Evolutionary conservation across 805 yeast genomes (phyloP).

Genomic region (Candida tallmaniae): DNA sequence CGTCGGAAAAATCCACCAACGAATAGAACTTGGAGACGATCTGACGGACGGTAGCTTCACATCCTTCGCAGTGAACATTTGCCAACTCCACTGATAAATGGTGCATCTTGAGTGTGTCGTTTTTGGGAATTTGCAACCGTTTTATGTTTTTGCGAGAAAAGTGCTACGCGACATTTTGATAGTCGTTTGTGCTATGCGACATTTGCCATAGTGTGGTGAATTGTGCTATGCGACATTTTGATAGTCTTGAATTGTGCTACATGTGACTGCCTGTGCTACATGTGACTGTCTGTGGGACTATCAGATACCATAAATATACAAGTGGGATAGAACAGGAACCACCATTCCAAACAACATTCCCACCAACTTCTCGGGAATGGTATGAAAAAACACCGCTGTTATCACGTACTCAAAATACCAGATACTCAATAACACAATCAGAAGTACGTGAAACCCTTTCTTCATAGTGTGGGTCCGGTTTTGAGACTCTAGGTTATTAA

Average conservation of each 20-base stretch:
- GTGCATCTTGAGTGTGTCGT: slow-evolving; percentile 15
- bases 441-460: not conserved
- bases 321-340: slow-evolving; percentile 16
- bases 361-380: slow-evolving; percentile 40
- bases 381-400: slow-evolving; percentile 49
- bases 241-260: too few species aligned
- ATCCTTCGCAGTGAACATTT: slow-evolving; percentile 55
- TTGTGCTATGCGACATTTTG: too few species aligned
- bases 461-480: not conserved
- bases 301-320: too few species aligned
- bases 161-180: too few species aligned
- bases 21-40: slow-evolving; percentile 4
- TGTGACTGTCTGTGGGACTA: too few species aligned
- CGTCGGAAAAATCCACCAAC: slow-evolving; percentile 1
- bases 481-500: not conserved
- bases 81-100: slow-evolving; percentile 22
- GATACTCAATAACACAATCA: slow-evolving; percentile 6
- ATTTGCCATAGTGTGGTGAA: not conserved
- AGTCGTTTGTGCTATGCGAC: too few species aligned
- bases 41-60: slow-evolving; percentile 37
- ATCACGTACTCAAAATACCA: slow-evolving; percentile 40
- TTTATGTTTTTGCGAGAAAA: slow-evolving; percentile 5
- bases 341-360: slow-evolving; percentile 39
- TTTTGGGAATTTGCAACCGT: not conserved
- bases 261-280: too few species aligned